Base-by-base conservation (phyloP, 1,284 basidiomycete species). In the Schizopora paradoxa region DNA sequence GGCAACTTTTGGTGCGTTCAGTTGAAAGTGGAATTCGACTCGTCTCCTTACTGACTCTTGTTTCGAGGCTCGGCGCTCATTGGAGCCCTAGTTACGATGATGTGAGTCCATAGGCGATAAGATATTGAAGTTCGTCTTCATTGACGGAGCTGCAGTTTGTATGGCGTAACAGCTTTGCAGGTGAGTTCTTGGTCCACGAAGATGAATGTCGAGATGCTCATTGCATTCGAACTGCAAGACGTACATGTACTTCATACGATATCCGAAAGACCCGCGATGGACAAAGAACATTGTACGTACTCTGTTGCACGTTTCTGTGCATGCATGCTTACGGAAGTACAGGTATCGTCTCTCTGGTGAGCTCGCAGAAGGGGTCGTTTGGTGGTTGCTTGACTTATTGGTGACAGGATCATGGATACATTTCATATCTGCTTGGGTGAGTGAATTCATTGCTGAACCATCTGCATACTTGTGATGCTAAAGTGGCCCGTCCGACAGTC, bases 391-490 rank as follows among this genome's bases (percentile, higher is more conserved):
- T 40, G 13, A 34, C 33, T 28, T 25, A 13, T 13, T 13, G 18
- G 5, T 13, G 13, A 11, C 48, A 72, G 70, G 68, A 48, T 58
- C 11, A 42, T 72, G 38, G 69, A 71, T 49, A 69, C 69, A 0
- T 31, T 67, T 5, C 69, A 72, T 54, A 59, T 67, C 19, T 57
- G 62, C 27, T 58, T 73, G 35, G 67, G 70, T 70, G 44, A 42
- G 69, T 41, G n/a, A n/a, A n/a, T n/a, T n/a, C n/a, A n/a, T 26
- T 39, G 13, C 18, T 7, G 25, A 26, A 4, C 43, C 14, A 26
- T 44, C 37, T 22, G 10, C 27, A 19, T 5, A 29, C 31, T 7
- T 21, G 10, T 29, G 27, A 23, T 13, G 4, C 19, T 31, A 34
- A 42, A 10, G 8, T 18, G 38, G 10, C 22, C 7, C 18, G 7